Evolutionary conservation across 192 early-diverging fungal genomes (phyloP), one percentile per base, ranked within the genome.

Genomic region (Ambispora gerdemannii): DNA sequence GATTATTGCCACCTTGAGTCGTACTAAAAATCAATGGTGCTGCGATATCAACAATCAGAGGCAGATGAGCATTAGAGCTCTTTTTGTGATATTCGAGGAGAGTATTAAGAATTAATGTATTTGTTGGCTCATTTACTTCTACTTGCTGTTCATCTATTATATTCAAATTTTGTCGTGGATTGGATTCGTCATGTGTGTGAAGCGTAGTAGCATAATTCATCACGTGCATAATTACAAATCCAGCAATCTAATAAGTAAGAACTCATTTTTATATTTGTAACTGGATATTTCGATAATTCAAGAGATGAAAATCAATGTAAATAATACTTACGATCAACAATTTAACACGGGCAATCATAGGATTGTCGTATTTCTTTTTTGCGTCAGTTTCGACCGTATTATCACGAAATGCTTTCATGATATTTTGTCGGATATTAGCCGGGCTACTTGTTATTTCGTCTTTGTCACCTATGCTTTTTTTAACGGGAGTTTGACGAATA

Each of bases 201-300:
- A 87, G 71, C n/a, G 87, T 83, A 30, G 81, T 82, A 63, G 83
- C 83, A 55, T 87, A 69, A 53, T 85, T 83, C 72, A 87, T 82
- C 27, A 87, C 67, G 69, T 89, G 86, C 82, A 89, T 83, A 19
- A 80, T 77, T 19, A 87, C 76, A 69, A 89, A 87, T 24, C 87
- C 86, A 17, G 84, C 74, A 53, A 89, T 87, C 75, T 76, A 65
- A 3, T 36, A 1, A 31, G 11, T n/a, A 20, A 15, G 13, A 53
- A 35, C 38, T 24, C 13, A 28, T 47, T 63, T 63, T 24, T 13
- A 47, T 4, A 24, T 28, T 62, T 36, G 11, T 36, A 27, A 25
- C 36, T 34, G 34, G 13, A 43, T 20, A 20, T 1, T 43, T 35
- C 25, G 19, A 62, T 30, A 70, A 15, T 47, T 24, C 24, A 33